Evolutionary conservation across 2,329 filamentous ascomycete species (phyloP).

Genomic region (Colletotrichum tropicicola): DNA sequence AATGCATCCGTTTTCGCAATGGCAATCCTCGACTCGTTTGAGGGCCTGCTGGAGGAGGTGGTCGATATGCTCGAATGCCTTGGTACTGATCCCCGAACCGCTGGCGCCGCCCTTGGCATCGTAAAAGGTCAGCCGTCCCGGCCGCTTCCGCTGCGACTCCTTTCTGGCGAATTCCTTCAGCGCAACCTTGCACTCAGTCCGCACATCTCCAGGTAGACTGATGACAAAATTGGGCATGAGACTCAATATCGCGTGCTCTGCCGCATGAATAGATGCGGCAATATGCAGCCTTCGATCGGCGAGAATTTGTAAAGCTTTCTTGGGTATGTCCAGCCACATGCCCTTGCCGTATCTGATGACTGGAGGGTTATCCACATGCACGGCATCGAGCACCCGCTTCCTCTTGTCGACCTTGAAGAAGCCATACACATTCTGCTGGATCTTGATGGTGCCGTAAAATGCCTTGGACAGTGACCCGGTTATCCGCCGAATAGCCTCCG

Average conservation of each 20-base stretch:
- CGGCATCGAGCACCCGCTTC: slow-evolving; percentile 86
- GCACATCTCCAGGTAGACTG: slow-evolving; percentile 87
- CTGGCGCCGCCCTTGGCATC: slow-evolving; percentile 89
- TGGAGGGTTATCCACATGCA: slow-evolving; percentile 92
- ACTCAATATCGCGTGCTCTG: slow-evolving; percentile 88
- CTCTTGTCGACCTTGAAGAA: slow-evolving; percentile 97
- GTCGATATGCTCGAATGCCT: slow-evolving; percentile 94
- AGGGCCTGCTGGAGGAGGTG: slow-evolving; percentile 79
- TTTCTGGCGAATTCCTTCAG: slow-evolving; percentile 85
- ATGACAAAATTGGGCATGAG: slow-evolving; percentile 93
- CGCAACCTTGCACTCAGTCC: slow-evolving; percentile 91
- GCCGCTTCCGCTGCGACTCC: slow-evolving; percentile 79
- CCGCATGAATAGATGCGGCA: slow-evolving; percentile 91
- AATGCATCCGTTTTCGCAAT: slow-evolving; percentile 82
- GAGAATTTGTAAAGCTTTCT: slow-evolving; percentile 80
- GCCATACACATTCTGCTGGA: slow-evolving; percentile 89
- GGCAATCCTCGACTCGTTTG: slow-evolving; percentile 77
- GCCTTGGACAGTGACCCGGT: slow-evolving; percentile 70
- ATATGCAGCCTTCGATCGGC: slow-evolving; percentile 77
- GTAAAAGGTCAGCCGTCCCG: slow-evolving; percentile 91
- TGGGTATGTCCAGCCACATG: slow-evolving; percentile 95
- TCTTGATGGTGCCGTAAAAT: slow-evolving; percentile 87
- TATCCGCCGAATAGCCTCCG: slow-evolving; percentile 84
- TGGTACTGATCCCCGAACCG: slow-evolving; percentile 87
- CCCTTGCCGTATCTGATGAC: slow-evolving; percentile 87